phyloP scores from a whole-genome alignment of 441 rosid species.

The Theobroma grandiflorum region DNA sequence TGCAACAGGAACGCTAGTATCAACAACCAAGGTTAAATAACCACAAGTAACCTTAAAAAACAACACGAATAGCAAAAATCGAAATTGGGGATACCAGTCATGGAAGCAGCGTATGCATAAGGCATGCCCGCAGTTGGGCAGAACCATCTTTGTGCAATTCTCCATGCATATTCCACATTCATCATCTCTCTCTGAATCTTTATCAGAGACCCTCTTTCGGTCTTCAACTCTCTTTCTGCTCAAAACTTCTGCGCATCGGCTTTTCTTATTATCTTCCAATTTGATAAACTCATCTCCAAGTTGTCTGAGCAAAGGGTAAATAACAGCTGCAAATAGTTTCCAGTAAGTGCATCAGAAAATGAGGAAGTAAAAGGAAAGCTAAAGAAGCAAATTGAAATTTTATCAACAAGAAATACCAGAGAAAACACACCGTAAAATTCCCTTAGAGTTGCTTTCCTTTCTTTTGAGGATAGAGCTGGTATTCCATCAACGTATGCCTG shows the following conservation, averaged over 20 bases:
- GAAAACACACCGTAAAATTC: constrained; percentile 69
- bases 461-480: constrained; percentile 62
- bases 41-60: not conserved
- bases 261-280: constrained; percentile 40
- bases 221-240: constrained; percentile 44
- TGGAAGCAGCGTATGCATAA: constrained; percentile 65
- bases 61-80: not conserved
- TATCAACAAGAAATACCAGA: not conserved
- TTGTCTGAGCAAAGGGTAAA: constrained; percentile 67
- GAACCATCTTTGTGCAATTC: constrained; percentile 52
- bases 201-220: constrained; percentile 36
- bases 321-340: constrained; percentile 54
- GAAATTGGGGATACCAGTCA: constrained; percentile 51
- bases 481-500: constrained; percentile 76
- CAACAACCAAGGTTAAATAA: not conserved
- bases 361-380: not conserved
- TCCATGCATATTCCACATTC: constrained; percentile 85
- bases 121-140: constrained; percentile 69
- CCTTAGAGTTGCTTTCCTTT: constrained; percentile 63
- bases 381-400: constrained; percentile 1
- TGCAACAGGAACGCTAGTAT: not conserved
- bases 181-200: constrained; percentile 53
- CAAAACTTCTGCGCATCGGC: constrained; percentile 26
- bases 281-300: constrained; percentile 55
- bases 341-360: constrained; percentile 20